These are phyloP conservation scores for Solanum bulbocastanum DNA, from an alignment of 257 asterid species.

Conservation along the genomic window DNA sequence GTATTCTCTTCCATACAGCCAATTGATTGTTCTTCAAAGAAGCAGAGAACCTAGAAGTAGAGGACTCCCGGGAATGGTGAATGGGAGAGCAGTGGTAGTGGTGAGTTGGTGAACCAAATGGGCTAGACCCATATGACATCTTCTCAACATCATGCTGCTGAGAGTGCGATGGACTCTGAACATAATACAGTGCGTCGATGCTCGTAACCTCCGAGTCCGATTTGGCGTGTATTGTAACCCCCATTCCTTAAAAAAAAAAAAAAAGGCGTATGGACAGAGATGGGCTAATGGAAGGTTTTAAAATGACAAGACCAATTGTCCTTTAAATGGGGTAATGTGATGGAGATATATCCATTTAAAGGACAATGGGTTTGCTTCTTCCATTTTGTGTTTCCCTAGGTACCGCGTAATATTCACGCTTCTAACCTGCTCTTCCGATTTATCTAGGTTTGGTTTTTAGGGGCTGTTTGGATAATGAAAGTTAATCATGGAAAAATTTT, in stretches of 20 bases:
- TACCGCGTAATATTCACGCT: neutral
- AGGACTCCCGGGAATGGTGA: constrained; percentile 90
- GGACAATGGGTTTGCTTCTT: neutral
- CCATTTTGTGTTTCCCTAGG: neutral
- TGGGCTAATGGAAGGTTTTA: neutral
- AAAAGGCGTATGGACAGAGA: neutral
- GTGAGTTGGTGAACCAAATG: constrained; percentile 76
- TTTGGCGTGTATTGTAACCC: constrained; percentile 61
- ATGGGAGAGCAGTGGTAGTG: constrained; percentile 75
- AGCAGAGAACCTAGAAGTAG: constrained; percentile 74
- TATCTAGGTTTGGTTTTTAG: neutral
- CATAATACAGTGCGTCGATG: constrained; percentile 70
- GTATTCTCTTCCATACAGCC: constrained; percentile 56
- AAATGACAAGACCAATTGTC: neutral
- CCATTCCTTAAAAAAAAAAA: constrained; percentile 10
- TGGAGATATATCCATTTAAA: neutral
- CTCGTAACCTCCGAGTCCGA: constrained; percentile 89
- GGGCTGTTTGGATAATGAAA: neutral
- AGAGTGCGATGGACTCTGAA: constrained; percentile 87
- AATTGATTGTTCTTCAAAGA: constrained; percentile 35
- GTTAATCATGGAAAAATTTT: neutral
- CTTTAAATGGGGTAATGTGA: neutral
- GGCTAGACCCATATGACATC: constrained; percentile 79
- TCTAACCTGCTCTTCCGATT: neutral
- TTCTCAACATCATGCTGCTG: constrained; percentile 57